Evolutionary conservation across 2,329 filamentous ascomycete species (phyloP), one percentile per base, ranked within the genome.

Genomic region (Endothia cerciana): DNA sequence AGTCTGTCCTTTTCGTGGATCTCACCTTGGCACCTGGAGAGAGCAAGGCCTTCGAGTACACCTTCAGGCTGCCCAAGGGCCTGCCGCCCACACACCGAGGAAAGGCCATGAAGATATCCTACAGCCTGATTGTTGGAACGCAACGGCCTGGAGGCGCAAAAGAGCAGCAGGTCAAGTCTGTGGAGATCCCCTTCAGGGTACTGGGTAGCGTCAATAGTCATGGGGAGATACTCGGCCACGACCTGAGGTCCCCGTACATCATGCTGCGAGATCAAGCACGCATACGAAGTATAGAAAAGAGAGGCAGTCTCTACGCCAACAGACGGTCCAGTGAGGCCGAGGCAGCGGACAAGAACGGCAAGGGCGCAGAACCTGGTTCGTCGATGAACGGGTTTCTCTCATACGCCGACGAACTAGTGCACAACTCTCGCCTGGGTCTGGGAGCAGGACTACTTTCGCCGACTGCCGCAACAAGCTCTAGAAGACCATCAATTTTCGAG

Each of bases 1-100:
- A 98, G 78, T 97, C 93, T 1, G 92, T 99, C 68, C 81, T 99
- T 15, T 99, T 99, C 76, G 95, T 99, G 62, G 94, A 99, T 76
- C 81, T 99, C 64, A 89, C 91, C 72, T 85, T 99, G 28, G 89
- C 86, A 7, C 94, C 95, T 0, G 95, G 94, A 1, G 93, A 99
- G 78, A 96, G 93, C 76, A 90, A 87, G 71, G 91, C 89, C 58
- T 99, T 91, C 73, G 92, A 91, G 60, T 99, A 97, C 76, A 86
- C 88, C 1, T 97, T 97, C 76, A 90, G 86, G 55, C 80, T 99
- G 63, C 95, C 95, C 0, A 89, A 89, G 73, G 94, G 94, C 0
- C 79, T 99, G n/a, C 95, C 95, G 28, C 94, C 95, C 7, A 93
- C 89, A 17, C 92, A 98, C 75, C 91, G 91, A 72, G 95, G 95